These are phyloP conservation scores for Curvularia spicifera DNA, from an alignment of 2,329 filamentous ascomycete genomes.

Conservation along the genomic window DNA sequence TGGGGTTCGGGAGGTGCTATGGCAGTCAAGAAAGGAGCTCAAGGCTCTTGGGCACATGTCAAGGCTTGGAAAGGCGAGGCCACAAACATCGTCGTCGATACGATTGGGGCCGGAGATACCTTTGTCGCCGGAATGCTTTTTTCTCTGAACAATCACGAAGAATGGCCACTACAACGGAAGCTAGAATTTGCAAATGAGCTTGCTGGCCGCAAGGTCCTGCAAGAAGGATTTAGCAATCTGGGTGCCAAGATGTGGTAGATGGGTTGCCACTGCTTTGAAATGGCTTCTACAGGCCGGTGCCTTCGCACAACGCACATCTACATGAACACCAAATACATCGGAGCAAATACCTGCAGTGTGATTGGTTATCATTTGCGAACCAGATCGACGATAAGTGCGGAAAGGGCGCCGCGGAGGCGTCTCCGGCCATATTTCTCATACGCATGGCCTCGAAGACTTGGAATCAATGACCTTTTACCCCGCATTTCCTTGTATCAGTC, in stretches of 20 bases:
- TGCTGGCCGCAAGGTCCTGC: constrained; percentile 71
- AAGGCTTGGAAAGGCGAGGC: constrained; percentile 15
- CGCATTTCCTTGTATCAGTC: constrained; percentile 13
- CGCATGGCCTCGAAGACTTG: constrained; percentile 12
- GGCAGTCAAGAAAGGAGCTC: constrained; percentile 48
- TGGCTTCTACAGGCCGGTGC: not conserved
- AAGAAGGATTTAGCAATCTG: constrained; percentile 64
- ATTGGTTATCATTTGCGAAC: not conserved
- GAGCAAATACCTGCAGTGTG: not conserved
- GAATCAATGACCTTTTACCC: constrained; percentile 21
- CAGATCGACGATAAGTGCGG: constrained; percentile 6
- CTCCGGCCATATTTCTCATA: constrained; percentile 12
- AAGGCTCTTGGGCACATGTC: constrained; percentile 10
- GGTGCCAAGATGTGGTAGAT: constrained; percentile 17
- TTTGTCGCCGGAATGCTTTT: constrained; percentile 76
- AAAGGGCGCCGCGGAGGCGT: constrained; percentile 7
- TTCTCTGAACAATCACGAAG: constrained; percentile 59
- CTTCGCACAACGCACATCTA: not conserved
- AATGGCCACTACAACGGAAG: constrained; percentile 59
- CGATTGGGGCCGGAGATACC: constrained; percentile 76
- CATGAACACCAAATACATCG: not conserved
- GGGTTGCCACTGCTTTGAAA: not conserved
- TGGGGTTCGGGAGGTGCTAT: constrained; percentile 65
- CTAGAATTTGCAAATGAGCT: constrained; percentile 69
- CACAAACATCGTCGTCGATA: constrained; percentile 53